These are phyloP conservation scores for Hyaloscypha bicolor DNA, from an alignment of 495 filamentous ascomycete genomes.

Conservation along the genomic window DNA sequence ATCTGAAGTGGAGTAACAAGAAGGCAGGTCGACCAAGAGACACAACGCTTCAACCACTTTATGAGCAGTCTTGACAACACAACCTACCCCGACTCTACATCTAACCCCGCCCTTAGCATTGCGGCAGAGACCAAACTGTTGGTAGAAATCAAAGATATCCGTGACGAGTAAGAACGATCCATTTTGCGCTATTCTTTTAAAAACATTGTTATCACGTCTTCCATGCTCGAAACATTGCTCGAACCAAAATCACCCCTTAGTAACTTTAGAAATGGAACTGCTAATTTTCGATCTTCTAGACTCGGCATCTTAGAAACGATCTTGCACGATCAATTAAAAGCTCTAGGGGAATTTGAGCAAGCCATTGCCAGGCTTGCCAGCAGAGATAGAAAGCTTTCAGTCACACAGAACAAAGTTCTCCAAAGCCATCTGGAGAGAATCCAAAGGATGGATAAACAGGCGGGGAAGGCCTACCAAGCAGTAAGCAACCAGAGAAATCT, in stretches of 20 bases:
- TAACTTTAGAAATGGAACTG: too few relatives aligned
- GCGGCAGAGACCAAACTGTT: not conserved
- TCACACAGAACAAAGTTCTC: not conserved
- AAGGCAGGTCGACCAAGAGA: not conserved
- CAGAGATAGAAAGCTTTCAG: not conserved
- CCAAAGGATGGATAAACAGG: not conserved
- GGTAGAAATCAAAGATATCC: not conserved
- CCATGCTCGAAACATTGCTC: too few relatives aligned
- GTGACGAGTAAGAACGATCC: not conserved
- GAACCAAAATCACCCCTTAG: too few relatives aligned
- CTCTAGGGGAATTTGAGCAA: not conserved
- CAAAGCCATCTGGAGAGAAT: not conserved
- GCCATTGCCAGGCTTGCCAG: not conserved
- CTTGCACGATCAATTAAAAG: not conserved
- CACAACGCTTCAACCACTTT: not conserved
- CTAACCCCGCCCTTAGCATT: constrained; percentile 27
- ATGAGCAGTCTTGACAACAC: not conserved
- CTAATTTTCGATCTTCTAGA: not conserved
- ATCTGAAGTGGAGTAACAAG: not conserved
- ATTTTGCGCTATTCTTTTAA: too few relatives aligned
- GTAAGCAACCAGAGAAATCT: not conserved
- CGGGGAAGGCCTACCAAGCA: not conserved
- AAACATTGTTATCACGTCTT: too few relatives aligned
- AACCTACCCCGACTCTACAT: not conserved
- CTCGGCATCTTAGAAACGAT: not conserved